Evolutionary conservation across 2,329 filamentous ascomycete genomes (phyloP), one percentile per base, ranked within the genome.

Genomic region (Ophiocordyceps unilateralis): DNA sequence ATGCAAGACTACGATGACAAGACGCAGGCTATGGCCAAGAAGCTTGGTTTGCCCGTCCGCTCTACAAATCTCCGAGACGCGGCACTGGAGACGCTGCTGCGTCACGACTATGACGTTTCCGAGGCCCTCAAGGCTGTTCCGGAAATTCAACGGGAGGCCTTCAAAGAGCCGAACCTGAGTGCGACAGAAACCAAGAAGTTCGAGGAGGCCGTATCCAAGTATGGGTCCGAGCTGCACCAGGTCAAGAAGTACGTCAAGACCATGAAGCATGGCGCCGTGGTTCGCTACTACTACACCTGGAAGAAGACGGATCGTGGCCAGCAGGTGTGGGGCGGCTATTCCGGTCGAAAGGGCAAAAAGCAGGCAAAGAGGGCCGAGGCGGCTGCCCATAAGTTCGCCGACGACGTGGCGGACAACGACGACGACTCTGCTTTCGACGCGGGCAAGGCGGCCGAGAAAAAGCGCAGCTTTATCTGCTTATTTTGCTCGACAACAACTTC

Each of bases 341-440:
- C 84, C 41, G 86, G 84, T 11, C 77, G 89, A 39, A 93, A 93
- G 57, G 84, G 85, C 44, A 93, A 89, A 60, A 94, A 91, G 61
- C 85, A 93, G 55, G 78, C 78, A 37, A 83, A 80, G 55, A 81
- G 78, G 52, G 74, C 73, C 22, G 81, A 83, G 53, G 81, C 78
- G 40, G 73, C 74, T 7, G 72, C 74, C 15, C 76, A 76, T 24
- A 93, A 91, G 58, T 66, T 94, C 24, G 77, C 91, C 47, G 88
- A 95, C 52, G 89, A 96, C 57, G 80, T 98, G 47, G 91, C 89
- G 8, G 83, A 98, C 57, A 81, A 89, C 48, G 73, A 83, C 14
- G 91, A 98, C 52, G 91, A 98, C 61, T 98, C 91, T 6, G 91
- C 91, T 3, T 98, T 94, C 53, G 91, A 98, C 58, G 79, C 78